Conservation (phyloP, 352 stramenopile genomes). For the Phytophthora hibernalis region DNA sequence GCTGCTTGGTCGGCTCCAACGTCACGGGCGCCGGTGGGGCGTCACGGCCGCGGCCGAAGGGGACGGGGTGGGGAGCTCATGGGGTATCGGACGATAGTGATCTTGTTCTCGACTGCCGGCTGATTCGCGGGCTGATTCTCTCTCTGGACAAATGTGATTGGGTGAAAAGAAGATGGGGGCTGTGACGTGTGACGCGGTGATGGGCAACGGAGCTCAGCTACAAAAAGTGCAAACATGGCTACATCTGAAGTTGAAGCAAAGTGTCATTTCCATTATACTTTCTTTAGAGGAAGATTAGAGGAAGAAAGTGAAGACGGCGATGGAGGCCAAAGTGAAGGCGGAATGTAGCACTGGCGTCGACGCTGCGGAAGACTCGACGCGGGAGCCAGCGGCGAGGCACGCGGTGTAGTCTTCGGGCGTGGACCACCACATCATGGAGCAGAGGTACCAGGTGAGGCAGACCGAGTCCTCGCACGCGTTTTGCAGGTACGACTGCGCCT, state of each 20-base stretch:
- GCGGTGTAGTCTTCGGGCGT: conserved; percentile 66
- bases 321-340: background rate
- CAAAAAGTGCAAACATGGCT: no score
- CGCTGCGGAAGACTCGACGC: conserved; percentile 27
- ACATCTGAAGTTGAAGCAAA: background rate
- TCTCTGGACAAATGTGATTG: background rate
- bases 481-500: conserved; percentile 60
- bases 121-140: conserved; percentile 6
- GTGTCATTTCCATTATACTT: no score
- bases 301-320: background rate
- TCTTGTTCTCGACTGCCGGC: conserved; percentile 25
- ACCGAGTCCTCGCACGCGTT: conserved; percentile 41
- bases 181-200: background rate
- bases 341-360: background rate
- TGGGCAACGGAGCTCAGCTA: no score
- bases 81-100: background rate
- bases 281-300: no score
- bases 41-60: conserved; percentile 3
- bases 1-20: conserved; percentile 35
- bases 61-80: conserved; percentile 23
- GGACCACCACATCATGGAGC: conserved; percentile 81
- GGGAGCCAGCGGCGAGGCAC: conserved; percentile 41
- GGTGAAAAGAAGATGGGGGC: conserved; percentile 3
- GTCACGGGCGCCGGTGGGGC: conserved; percentile 30
- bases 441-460: conserved; percentile 71